Evolutionary conservation across 768 basidiomycete species (phyloP).

Genomic region (Tricholoma furcatifolium): DNA sequence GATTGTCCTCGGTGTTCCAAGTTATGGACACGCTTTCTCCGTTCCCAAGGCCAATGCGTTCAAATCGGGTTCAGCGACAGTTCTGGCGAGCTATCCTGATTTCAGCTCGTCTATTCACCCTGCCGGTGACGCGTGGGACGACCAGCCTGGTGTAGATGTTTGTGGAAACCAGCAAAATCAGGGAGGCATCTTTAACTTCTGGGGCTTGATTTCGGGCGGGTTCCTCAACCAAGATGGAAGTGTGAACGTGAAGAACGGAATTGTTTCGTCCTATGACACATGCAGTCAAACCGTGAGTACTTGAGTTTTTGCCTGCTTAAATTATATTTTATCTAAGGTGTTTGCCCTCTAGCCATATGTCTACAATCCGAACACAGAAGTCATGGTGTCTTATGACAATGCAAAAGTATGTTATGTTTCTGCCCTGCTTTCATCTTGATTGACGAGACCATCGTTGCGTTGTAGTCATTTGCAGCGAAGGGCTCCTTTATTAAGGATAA

Average conservation of each 20-base stretch:
- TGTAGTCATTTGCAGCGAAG: slow-evolving; percentile 50
- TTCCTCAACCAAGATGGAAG: slow-evolving; percentile 51
- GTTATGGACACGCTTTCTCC: slow-evolving; percentile 79
- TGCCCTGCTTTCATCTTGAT: not conserved
- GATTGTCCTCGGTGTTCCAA: slow-evolving; percentile 80
- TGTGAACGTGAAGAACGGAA: slow-evolving; percentile 37
- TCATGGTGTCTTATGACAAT: slow-evolving; percentile 53
- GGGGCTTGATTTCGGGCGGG: slow-evolving; percentile 58
- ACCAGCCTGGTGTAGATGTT: slow-evolving; percentile 45
- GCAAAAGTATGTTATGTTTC: slow-evolving; percentile 27
- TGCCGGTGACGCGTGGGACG: slow-evolving; percentile 64
- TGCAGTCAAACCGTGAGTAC: slow-evolving; percentile 72
- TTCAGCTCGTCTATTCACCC: slow-evolving; percentile 54
- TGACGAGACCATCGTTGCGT: not conserved
- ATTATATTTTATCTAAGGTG: not conserved
- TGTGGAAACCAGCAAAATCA: slow-evolving; percentile 53
- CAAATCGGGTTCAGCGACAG: slow-evolving; percentile 30
- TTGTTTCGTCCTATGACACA: slow-evolving; percentile 53
- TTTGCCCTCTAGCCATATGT: slow-evolving; percentile 37
- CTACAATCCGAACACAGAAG: slow-evolving; percentile 37
- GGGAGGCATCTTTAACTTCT: slow-evolving; percentile 63
- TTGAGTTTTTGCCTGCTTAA: slow-evolving; percentile 20
- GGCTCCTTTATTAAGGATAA: slow-evolving; percentile 53
- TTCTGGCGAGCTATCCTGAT: slow-evolving; percentile 46
- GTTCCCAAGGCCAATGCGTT: slow-evolving; percentile 49